phyloP scores from a whole-genome alignment of 2,329 filamentous ascomycete species.

The Xylariaceae sp. region DNA sequence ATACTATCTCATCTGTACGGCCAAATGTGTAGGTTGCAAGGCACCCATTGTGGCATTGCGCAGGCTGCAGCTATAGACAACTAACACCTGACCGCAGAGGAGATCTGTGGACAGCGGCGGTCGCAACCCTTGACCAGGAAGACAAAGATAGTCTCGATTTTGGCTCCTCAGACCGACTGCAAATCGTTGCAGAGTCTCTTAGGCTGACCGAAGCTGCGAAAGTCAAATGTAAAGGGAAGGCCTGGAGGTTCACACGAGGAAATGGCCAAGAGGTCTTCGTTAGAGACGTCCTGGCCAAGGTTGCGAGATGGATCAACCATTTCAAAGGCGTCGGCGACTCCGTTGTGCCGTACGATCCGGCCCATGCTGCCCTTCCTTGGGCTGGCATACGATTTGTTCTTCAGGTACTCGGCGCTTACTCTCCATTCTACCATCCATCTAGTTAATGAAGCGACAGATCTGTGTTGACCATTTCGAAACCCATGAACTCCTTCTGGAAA shows the following conservation, averaged over 20 bases:
- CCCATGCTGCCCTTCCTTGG: conserved; percentile 5
- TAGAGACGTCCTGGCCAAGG: not conserved
- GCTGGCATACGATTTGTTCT: conserved; percentile 4
- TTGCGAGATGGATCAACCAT: not conserved
- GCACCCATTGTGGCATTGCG: not conserved
- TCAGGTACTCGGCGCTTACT: not conserved
- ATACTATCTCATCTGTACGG: not conserved
- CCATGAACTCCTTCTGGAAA: not conserved
- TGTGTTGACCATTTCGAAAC: not conserved
- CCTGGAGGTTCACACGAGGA: not conserved
- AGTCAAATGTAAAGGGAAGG: not conserved
- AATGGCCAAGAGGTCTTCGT: not conserved
- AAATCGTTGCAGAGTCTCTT: not conserved
- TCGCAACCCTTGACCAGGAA: not conserved
- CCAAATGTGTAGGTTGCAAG: not conserved
- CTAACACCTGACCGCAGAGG: not conserved
- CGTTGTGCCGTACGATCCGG: not conserved
- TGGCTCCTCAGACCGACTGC: not conserved
- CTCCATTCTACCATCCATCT: too few species aligned
- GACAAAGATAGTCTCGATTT: not conserved
- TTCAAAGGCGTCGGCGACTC: conserved; percentile 2
- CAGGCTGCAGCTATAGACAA: too few species aligned
- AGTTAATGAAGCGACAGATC: not conserved
- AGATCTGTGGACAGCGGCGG: not conserved
- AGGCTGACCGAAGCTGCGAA: not conserved